Evolutionary conservation across 1,284 basidiomycete species (phyloP), one percentile per base, ranked within the genome.

Genomic region (Apiotrichum domesticum): DNA sequence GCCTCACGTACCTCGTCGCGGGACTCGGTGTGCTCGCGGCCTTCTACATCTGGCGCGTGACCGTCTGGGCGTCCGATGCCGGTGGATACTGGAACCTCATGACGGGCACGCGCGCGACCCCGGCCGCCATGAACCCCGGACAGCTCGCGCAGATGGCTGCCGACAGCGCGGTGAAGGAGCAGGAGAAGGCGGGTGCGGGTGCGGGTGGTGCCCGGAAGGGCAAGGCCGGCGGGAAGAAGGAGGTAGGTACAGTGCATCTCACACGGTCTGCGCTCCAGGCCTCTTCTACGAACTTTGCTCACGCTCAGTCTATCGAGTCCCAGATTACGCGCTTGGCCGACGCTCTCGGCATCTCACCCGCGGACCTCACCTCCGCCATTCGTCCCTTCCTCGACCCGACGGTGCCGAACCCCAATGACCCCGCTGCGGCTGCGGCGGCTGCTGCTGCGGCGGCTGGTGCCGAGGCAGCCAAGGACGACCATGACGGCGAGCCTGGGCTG

Each of bases 61-160:
- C 73, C 8, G 66, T 74, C 44, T 76, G 73, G 73, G 75, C 74
- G 2, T 46, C 51, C 32, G 61, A 75, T 7, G 72, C 64, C 2
- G 75, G 75, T 11, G 75, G 75, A 3, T 77, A 77, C 61, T 76
- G 74, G 74, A 70, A 72, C 40, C 63, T 76, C 43, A 57, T 73
- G 56, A 74, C 73, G 3, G 74, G 75, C 2, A 57, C 60, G 37
- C 66, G 69, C 13, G 51, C 56, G 7, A 43, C 58, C 4, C 65
- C 65, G n/a, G 32, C 44, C 9, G 55, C 52, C 14, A 45, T 55
- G 6, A 58, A 58, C 11, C 53, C 64, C 3, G 66, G 58, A 4
- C 59, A 60, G 13, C 50, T 55, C 5, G 61, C 52, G 6, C 9
- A 43, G 7, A 50, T 47, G 21, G 65, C 63, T 11, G 59, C 58